These are phyloP conservation scores for Cryphonectria parasitica DNA, from an alignment of 2,329 filamentous ascomycete genomes.

Conservation along the genomic window DNA sequence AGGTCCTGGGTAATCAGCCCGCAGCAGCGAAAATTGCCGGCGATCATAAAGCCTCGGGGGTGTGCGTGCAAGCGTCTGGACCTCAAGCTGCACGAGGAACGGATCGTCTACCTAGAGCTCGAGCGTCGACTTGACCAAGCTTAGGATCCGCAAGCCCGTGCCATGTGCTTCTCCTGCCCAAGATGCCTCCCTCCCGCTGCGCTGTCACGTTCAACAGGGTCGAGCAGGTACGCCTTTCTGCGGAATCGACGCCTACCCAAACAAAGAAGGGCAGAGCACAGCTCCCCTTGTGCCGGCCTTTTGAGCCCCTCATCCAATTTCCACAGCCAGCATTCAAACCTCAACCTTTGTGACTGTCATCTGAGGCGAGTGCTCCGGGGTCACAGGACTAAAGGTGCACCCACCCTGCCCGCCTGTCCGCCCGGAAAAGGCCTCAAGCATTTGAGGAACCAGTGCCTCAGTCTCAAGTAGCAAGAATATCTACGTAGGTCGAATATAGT, in stretches of 20 bases:
- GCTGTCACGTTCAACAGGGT: background rate
- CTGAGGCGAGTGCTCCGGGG: conserved; percentile 6
- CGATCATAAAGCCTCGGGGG: background rate
- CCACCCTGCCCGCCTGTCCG: conserved; percentile 18
- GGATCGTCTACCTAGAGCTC: background rate
- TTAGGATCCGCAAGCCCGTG: background rate
- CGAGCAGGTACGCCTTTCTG: background rate
- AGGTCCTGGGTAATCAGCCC: background rate
- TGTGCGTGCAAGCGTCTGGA: background rate
- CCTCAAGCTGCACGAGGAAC: conserved; percentile 7
- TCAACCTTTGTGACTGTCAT: background rate
- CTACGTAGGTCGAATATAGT: conserved; percentile 28
- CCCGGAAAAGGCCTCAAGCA: conserved; percentile 13
- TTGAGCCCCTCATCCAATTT: background rate
- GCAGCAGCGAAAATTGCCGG: background rate
- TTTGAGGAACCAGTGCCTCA: conserved; percentile 13
- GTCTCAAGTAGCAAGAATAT: conserved; percentile 25
- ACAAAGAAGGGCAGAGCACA: conserved; percentile 3
- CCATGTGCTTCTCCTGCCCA: background rate
- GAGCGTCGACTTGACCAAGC: conserved; percentile 1
- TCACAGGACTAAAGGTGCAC: conserved; percentile 13
- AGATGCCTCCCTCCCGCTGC: conserved; percentile 1
- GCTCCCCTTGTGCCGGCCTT: background rate
- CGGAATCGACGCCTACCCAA: background rate
- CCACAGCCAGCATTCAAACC: background rate